Base-by-base conservation (phyloP, 2,329 filamentous ascomycete species). In the Hypoxylon rubiginosum region DNA sequence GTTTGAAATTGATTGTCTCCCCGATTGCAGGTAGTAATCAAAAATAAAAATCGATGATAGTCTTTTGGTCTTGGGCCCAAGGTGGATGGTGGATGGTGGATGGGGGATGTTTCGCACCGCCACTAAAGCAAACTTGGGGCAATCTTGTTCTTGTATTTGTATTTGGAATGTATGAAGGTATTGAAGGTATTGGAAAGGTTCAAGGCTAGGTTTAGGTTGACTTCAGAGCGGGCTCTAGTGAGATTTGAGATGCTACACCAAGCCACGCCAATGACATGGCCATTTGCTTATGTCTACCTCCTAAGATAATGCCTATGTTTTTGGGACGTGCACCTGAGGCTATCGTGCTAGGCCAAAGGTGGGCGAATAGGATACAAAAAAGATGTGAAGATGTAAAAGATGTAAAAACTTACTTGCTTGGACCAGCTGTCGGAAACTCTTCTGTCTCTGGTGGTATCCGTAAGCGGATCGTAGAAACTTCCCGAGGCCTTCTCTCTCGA, bases 401-500 rank as follows among this genome's bases (percentile, higher is more conserved):
- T 54, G 17, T 9, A 26, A 24, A 39, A 58, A 69, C 76, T 74
- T 72, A 77, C 76, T 73, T 73, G 74, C 66, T 76, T 77, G 8
- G 75, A 74, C 74, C 75, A 75, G 64, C 67, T 72, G 57, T 82
- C 80, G 24, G 78, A 74, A 26, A 77, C 73, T 58, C 75, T 75
- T 64, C 79, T 77, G 68, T 82, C 77, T 64, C 78, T 76, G 26
- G 81, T 80, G 8, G 80, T 80, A 66, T 82, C 81, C 21, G 81
- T 80, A 49, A 81, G 78, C 43, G 80, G 81, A 70, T 83, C 80
- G 75, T 83, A 82, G 64, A 82, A 82, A 71, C 78, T 81, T 61
- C 80, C 79, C 9, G 78, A 73, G 7, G 77, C 75, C 73, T 81
- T 82, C 56, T 82, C 79, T 71, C 76, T 77, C 58, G 73, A 64